Base-by-base conservation (phyloP, 2,329 filamentous ascomycete species). In the Trichothecium roseum region DNA sequence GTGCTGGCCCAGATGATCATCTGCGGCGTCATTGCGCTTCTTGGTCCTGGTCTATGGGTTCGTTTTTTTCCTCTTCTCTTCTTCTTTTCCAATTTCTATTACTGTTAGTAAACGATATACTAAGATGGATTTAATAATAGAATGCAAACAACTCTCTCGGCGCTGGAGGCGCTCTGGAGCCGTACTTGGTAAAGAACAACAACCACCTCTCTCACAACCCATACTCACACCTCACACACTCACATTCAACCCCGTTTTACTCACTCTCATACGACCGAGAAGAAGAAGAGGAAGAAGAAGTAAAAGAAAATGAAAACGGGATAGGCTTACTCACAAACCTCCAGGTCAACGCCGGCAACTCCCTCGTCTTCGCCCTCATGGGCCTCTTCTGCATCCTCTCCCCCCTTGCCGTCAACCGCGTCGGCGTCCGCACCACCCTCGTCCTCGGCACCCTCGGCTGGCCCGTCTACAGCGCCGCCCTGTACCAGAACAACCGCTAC, bases 401-500 rank as follows among this genome's bases (percentile, higher is more conserved):
- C 22, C 49, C 51, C 14, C 46, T 59, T 9, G 39, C 40, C 28
- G 32, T 40, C 31, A 42, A 42, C 28, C 36, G 31, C 10, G 34
- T 48, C 28, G 46, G 46, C 1, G 32, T 47, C 1, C 56, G 56
- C 34, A 49, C 42, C 30, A 53, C 56, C 0, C 48, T 66, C 8
- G 48, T 63, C n/a, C 46, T 62, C 15, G 60, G 65, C n/a, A 59
- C 62, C 1, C 45, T 63, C 0, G 64, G 64, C 7, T 69, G 66
- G 41, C 61, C 62, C 1, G 40, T 68, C 16, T 69, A 69, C 40
- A 49, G 46, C 3, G 63, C 62, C 8, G 62, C 60, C 4, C 48
- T 69, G 3, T 69, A 69, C 42, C 59, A 56, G 36, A 66, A 66
- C 45, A 66, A 68, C 46, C 53, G 62, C 6, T 67, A 57, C 40